Evolutionary conservation across 140 eudicot genomes (phyloP).

Genomic region (Oenanthe javanica): DNA sequence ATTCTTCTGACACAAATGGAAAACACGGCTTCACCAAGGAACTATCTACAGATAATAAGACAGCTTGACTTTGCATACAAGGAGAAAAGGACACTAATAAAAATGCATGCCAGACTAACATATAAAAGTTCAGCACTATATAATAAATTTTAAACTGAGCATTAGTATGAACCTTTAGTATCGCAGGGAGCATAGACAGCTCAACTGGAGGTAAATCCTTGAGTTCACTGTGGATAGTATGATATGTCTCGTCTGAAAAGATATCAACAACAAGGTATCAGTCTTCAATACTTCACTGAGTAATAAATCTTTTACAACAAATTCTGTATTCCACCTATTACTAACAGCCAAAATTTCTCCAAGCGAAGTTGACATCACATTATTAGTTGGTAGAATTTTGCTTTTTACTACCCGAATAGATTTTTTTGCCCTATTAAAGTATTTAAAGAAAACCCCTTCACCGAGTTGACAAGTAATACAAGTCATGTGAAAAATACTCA

Average conservation of each 20-base stretch:
- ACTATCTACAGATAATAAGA: neutral
- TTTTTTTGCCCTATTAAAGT: neutral
- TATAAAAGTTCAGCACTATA: neutral
- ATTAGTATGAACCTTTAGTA: conserved; percentile 57
- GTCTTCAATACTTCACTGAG: neutral
- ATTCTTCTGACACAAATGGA: neutral
- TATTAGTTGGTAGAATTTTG: neutral
- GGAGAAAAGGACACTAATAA: neutral
- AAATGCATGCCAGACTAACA: neutral
- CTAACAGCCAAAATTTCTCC: neutral
- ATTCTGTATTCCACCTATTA: neutral
- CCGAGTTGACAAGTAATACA: neutral
- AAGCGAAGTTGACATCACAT: no score
- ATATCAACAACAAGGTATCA: conserved; percentile 15
- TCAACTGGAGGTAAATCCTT: conserved; percentile 94
- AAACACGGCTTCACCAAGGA: neutral
- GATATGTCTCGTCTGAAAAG: conserved; percentile 73
- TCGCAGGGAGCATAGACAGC: conserved; percentile 75
- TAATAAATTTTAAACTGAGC: neutral
- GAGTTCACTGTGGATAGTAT: conserved; percentile 60
- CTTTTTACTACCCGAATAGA: neutral
- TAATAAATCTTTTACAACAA: neutral
- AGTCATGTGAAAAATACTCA: neutral
- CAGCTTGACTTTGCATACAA: neutral
- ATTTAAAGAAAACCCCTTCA: neutral